Conservation (phyloP, 805 yeast species). For the Lipomyces spencermartinsiae region DNA sequence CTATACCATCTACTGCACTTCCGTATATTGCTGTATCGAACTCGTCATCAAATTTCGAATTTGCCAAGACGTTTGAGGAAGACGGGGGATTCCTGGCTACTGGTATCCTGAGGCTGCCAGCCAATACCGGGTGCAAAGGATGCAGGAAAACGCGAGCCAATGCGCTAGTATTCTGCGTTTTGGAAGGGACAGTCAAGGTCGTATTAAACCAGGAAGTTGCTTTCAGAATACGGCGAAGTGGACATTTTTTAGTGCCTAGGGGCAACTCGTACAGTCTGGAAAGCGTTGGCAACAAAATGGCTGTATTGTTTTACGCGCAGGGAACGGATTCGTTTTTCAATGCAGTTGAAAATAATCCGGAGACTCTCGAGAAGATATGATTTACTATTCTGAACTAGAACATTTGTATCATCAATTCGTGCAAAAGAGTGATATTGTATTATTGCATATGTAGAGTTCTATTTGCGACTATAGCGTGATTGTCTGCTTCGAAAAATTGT, state of each 20-base stretch:
- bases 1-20: slow-evolving; percentile 11
- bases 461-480: not conserved
- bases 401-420: not conserved
- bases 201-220: slow-evolving; percentile 58
- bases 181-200: slow-evolving; percentile 73
- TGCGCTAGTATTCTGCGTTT: slow-evolving; percentile 75
- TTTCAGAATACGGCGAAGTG: slow-evolving; percentile 71
- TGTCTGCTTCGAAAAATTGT: not conserved
- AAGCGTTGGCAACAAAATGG: slow-evolving; percentile 59
- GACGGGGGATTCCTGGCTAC: slow-evolving; percentile 61
- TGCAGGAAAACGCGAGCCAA: slow-evolving; percentile 67
- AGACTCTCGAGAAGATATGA: not conserved
- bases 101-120: slow-evolving; percentile 72
- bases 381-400: not conserved
- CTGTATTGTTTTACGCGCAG: slow-evolving; percentile 78
- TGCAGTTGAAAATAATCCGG: not conserved
- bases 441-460: not conserved
- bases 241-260: slow-evolving; percentile 82
- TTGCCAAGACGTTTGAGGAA: slow-evolving; percentile 38
- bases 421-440: not conserved
- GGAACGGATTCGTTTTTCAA: slow-evolving; percentile 48
- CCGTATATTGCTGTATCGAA: slow-evolving; percentile 12
- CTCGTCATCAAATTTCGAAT: slow-evolving; percentile 18
- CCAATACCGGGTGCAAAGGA: slow-evolving; percentile 61
- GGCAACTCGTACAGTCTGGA: slow-evolving; percentile 46